These are phyloP conservation scores for Juglanconis sp. DNA, from an alignment of 2,329 filamentous ascomycete species.

Conservation along the genomic window DNA sequence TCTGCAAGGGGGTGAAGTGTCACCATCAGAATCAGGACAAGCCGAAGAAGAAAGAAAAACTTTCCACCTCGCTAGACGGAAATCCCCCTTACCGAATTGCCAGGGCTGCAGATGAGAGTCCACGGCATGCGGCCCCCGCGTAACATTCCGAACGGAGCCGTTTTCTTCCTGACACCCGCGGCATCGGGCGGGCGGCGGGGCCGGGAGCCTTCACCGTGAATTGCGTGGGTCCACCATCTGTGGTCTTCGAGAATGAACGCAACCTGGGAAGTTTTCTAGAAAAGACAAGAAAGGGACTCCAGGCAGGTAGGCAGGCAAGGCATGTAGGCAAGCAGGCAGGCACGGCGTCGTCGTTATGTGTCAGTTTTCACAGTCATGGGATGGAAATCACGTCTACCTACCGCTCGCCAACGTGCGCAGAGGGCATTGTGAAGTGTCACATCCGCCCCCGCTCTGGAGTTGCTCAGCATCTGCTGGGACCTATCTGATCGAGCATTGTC, in stretches of 20 bases:
- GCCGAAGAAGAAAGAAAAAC: neutral
- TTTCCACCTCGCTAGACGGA: neutral
- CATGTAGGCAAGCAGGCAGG: neutral
- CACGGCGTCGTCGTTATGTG: constrained; percentile 3
- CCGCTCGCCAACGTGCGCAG: constrained; percentile 5
- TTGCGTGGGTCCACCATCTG: neutral
- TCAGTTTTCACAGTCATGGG: neutral
- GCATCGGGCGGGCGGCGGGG: neutral
- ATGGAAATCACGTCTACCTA: constrained; percentile 1
- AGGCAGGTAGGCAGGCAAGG: neutral
- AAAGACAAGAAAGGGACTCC: too few relatives aligned
- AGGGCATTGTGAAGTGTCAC: constrained; percentile 13
- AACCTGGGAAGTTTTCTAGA: neutral
- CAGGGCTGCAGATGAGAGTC: neutral
- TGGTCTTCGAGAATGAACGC: neutral
- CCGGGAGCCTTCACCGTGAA: neutral
- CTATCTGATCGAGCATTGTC: neutral
- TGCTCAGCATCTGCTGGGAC: neutral
- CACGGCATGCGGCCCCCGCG: neutral
- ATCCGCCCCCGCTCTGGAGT: constrained; percentile 8
- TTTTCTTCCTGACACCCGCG: neutral
- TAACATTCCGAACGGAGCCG: constrained; percentile 8
- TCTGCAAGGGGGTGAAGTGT: neutral
- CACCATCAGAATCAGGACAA: neutral
- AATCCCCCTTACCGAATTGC: neutral